A percentile compares a stretch with the other conserved stretches of the same genome.
These are phyloP conservation scores for Pythium biforme DNA, from an alignment of 352 stramenopile genomes.

Conservation along the genomic window DNA sequence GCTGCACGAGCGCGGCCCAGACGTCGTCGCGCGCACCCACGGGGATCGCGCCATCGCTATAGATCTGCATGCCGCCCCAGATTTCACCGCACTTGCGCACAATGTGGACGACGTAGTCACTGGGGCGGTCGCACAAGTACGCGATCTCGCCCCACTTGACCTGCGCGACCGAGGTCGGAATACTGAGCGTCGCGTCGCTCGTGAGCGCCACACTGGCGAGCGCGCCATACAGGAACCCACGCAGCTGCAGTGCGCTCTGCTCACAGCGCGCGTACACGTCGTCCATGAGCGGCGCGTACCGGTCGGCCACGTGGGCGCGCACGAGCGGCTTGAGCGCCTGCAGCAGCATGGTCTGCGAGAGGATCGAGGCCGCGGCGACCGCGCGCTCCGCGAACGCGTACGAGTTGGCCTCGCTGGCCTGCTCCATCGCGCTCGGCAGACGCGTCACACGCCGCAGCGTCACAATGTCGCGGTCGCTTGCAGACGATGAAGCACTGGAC, in stretches of 20 bases:
- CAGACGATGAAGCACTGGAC: slow-evolving; percentile 6
- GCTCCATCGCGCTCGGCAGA: slow-evolving; percentile 41
- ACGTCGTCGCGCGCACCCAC: slow-evolving; percentile 69
- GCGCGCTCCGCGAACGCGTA: slow-evolving; percentile 62
- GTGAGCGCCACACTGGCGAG: slow-evolving; percentile 44
- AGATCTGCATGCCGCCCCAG: slow-evolving; percentile 70
- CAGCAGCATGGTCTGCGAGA: slow-evolving; percentile 59
- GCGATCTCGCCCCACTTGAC: slow-evolving; percentile 63
- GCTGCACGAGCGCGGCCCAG: slow-evolving; percentile 81
- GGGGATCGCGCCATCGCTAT: slow-evolving; percentile 63
- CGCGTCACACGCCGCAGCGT: slow-evolving; percentile 55
- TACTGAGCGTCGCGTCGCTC: slow-evolving; percentile 36
- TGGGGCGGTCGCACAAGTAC: slow-evolving; percentile 68
- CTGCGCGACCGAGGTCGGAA: slow-evolving; percentile 38
- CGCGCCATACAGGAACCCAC: slow-evolving; percentile 60
- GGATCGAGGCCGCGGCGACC: slow-evolving; percentile 64
- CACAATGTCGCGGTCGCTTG: slow-evolving; percentile 29
- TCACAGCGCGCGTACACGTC: slow-evolving; percentile 61
- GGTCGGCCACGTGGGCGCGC: slow-evolving; percentile 58
- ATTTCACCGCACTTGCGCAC: slow-evolving; percentile 82
- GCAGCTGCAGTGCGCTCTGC: slow-evolving; percentile 48
- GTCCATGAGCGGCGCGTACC: slow-evolving; percentile 68
- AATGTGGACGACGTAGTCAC: slow-evolving; percentile 77
- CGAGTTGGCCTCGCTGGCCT: slow-evolving; percentile 51
- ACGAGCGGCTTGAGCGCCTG: slow-evolving; percentile 66